A percentile compares a stretch with the other conserved stretches of the same genome.
phyloP scores from a whole-genome alignment of 2,329 filamentous ascomycete species.

The Shiraia sp. region DNA sequence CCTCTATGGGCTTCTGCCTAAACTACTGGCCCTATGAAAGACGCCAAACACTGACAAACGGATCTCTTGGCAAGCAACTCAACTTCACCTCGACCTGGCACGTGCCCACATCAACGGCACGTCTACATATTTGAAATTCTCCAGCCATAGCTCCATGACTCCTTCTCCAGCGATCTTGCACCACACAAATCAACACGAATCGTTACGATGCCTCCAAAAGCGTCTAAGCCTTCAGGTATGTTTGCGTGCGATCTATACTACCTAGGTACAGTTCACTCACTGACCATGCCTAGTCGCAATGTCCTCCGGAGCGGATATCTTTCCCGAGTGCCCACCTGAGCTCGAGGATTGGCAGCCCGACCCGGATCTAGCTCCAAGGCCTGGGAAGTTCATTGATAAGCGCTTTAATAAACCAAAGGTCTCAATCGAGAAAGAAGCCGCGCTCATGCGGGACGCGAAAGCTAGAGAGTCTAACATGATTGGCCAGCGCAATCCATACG shows the following conservation, averaged over 20 bases:
- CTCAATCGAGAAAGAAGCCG: neutral
- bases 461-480: neutral
- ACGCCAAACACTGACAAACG: neutral
- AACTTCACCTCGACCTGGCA: conserved; percentile 8
- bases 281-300: neutral
- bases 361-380: conserved; percentile 5
- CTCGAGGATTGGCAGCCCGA: conserved; percentile 13
- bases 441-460: neutral
- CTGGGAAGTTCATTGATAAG: conserved; percentile 2
- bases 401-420: conserved; percentile 8
- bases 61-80: conserved; percentile 2
- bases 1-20: too few relatives aligned
- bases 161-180: neutral
- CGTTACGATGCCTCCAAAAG: too few relatives aligned
- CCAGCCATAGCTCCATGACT: neutral
- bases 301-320: conserved; percentile 6
- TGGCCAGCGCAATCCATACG: neutral
- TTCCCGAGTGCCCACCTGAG: conserved; percentile 12
- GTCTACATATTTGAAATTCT: neutral
- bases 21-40: too few relatives aligned
- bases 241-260: too few relatives aligned
- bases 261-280: too few relatives aligned
- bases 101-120: neutral
- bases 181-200: neutral
- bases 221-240: too few relatives aligned